Percentiles rank a stretch among this genome's conserved stretches.
Conservation (phyloP, 164 flowering plant genomes). For the Sedum album region DNA sequence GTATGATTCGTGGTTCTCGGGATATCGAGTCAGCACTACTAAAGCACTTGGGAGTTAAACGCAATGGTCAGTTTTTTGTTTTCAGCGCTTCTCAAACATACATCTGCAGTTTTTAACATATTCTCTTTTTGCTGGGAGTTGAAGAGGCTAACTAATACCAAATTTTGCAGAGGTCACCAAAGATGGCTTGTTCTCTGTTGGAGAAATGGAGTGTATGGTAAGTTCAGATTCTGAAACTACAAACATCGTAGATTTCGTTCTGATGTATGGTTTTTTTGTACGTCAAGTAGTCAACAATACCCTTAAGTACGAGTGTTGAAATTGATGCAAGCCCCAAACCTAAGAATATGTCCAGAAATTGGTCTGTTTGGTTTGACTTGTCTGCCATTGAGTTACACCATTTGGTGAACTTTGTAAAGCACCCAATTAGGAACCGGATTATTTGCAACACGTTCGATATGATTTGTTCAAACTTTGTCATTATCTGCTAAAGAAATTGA, state of each 20-base stretch:
- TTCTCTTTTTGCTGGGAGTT: background rate
- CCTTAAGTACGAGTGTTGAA: background rate
- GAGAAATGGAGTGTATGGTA: conserved; percentile 99
- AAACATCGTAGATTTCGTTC: background rate
- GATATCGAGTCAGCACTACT: conserved; percentile 86
- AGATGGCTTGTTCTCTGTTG: conserved; percentile 97
- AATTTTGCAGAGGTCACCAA: conserved; percentile 79
- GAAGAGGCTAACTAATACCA: background rate
- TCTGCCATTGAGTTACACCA: too few species aligned
- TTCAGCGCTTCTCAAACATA: background rate
- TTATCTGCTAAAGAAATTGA: background rate
- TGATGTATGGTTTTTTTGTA: background rate
- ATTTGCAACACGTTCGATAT: background rate
- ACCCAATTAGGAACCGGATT: background rate
- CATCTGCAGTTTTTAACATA: too few species aligned
- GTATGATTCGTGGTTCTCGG: conserved; percentile 98
- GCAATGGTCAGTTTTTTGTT: conserved; percentile 56
- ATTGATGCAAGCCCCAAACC: background rate
- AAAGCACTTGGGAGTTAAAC: conserved; percentile 91
- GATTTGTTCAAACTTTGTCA: too few species aligned
- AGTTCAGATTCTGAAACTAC: conserved; percentile 16
- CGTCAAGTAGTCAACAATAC: background rate
- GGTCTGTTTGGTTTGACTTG: background rate
- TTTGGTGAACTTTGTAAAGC: too few species aligned
- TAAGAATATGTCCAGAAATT: background rate